Base-by-base conservation (phyloP, 2,329 filamentous ascomycete genomes). In the Blumeriella jaapii region DNA sequence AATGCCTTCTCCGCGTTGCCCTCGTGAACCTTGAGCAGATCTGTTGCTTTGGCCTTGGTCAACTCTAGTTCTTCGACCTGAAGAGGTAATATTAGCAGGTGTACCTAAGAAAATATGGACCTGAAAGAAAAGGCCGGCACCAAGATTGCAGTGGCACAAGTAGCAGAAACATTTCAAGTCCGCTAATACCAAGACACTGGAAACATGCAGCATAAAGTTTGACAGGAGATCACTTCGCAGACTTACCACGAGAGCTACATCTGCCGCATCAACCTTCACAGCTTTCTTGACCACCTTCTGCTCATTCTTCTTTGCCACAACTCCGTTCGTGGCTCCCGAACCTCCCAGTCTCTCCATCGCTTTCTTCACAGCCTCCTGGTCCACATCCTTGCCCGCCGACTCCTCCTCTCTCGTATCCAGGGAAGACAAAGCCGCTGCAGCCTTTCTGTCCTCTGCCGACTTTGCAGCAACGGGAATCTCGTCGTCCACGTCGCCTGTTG, bases 391-490 rank as follows among this genome's bases (percentile, higher is more conserved):
- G 2, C 59, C 53, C 12, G 58, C 53, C 20, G 55, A 51, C 28
- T 66, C 61, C 18, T 69, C 65, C 30, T 67, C 65, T 39, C 62
- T 64, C 27, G 62, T 39, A 54, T 84, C 80, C 47, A 87, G 74
- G 42, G 69, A 71, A 30, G 78, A 79, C 40, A 86, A 71, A 18
- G 81, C 82, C 5, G 76, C 77, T 25, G 78, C 78, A 29, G 80
- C 78, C 59, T 84, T 84, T 59, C 79, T 76, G 61, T 84, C 80
- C 59, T 85, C 80, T 53, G 80, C 79, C 26, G 71, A 74, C 59
- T 77, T 80, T 52, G 69, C 68, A 38, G 62, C 59, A 12, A 48
- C 42, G 9, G 52, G 58, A 47, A 65, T 59, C 48, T 74, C 70
- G 42, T 75, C 71, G 38, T 76, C 71, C 43, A 68, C 62, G 44